A percentile compares a stretch with the other conserved stretches of the same genome.
Evolutionary conservation across 495 filamentous ascomycete species (phyloP).

Genomic region (Neurospora intermedia): DNA sequence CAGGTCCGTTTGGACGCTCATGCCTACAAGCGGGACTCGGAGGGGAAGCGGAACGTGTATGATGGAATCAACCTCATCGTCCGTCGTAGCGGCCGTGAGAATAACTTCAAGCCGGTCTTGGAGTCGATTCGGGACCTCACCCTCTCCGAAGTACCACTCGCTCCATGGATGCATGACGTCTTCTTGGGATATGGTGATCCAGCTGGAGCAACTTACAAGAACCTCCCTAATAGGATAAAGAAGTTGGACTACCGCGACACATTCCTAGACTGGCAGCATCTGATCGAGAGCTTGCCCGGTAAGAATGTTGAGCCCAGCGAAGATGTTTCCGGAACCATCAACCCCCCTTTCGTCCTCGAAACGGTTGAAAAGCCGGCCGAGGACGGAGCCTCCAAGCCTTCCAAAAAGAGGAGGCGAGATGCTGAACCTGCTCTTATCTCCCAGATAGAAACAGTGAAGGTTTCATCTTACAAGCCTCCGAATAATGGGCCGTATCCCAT

Average conservation of each 20-base stretch:
- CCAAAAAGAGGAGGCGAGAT: constrained; percentile 78
- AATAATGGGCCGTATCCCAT: constrained; percentile 87
- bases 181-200: constrained; percentile 96
- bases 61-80: constrained; percentile 79
- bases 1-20: constrained; percentile 72
- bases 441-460: constrained; percentile 55
- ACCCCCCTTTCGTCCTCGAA: constrained; percentile 78
- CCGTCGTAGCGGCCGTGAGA: constrained; percentile 77
- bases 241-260: constrained; percentile 87
- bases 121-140: constrained; percentile 83
- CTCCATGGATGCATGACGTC: constrained; percentile 89
- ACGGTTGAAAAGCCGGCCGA: constrained; percentile 40
- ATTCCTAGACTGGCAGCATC: constrained; percentile 89
- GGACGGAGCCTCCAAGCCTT: constrained; percentile 35
- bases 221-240: constrained; percentile 64
- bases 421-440: constrained; percentile 48
- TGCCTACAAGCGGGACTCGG: constrained; percentile 70
- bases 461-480: constrained; percentile 84
- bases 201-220: constrained; percentile 71
- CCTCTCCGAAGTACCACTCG: constrained; percentile 74
- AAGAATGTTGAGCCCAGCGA: constrained; percentile 70
- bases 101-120: constrained; percentile 93
- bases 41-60: constrained; percentile 70
- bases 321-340: constrained; percentile 60
- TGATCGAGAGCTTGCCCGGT: constrained; percentile 77